These are phyloP conservation scores for Xylaria sp. DNA, from an alignment of 2,329 filamentous ascomycete genomes.

Conservation along the genomic window DNA sequence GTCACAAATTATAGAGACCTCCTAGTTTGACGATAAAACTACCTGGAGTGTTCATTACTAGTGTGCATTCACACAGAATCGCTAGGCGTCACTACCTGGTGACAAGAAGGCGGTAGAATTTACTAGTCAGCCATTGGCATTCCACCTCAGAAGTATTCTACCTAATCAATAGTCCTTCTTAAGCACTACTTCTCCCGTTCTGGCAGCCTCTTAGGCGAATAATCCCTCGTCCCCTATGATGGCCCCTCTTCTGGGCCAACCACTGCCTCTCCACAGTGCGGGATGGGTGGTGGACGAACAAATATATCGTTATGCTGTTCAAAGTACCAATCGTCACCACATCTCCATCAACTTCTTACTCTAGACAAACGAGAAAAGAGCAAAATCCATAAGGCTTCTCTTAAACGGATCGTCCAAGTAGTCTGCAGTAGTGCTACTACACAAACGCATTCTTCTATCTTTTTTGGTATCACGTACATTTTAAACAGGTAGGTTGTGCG, in stretches of 20 bases:
- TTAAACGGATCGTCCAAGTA: slow-evolving; percentile 32
- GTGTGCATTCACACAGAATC: background rate
- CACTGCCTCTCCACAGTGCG: slow-evolving; percentile 10
- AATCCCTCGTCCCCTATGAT: slow-evolving; percentile 17
- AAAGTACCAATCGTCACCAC: slow-evolving; percentile 15
- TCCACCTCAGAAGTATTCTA: slow-evolving; percentile 9
- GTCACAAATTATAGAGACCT: background rate
- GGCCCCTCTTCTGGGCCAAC: slow-evolving; percentile 15
- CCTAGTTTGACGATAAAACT: background rate
- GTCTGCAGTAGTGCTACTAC: slow-evolving; percentile 19
- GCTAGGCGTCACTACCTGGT: background rate
- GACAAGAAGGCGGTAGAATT: slow-evolving; percentile 5
- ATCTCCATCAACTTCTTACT: slow-evolving; percentile 24
- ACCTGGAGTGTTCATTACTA: background rate
- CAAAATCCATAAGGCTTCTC: slow-evolving; percentile 18
- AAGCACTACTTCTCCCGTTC: slow-evolving; percentile 9
- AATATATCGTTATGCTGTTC: slow-evolving; percentile 19
- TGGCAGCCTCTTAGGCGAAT: slow-evolving; percentile 10
- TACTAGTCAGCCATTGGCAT: slow-evolving; percentile 26
- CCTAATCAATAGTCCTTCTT: slow-evolving; percentile 15
- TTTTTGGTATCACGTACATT: slow-evolving; percentile 43
- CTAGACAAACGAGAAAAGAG: slow-evolving; percentile 38
- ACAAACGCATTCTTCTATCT: slow-evolving; percentile 37
- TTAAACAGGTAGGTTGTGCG: slow-evolving; percentile 38
- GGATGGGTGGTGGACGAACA: slow-evolving; percentile 7